Evolutionary conservation across 169 alveolate species (phyloP).

Genomic region (Amoebophrya sp.): DNA sequence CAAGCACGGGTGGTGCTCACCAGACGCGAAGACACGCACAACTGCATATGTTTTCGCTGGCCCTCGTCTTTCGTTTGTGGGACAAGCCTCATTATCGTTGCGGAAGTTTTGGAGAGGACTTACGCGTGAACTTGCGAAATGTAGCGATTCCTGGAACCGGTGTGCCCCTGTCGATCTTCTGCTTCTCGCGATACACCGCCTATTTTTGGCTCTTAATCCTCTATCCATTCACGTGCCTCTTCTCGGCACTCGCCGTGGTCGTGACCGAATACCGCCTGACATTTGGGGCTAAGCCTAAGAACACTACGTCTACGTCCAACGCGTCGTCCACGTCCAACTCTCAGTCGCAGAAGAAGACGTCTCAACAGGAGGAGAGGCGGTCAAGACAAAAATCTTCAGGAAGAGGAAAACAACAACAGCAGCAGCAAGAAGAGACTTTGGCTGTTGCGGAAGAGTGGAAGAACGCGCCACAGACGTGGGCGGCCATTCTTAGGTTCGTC

Average conservation of each 20-base stretch:
- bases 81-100: background rate
- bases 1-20: too few relatives aligned
- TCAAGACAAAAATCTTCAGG: background rate
- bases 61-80: background rate
- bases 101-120: constrained; percentile 6
- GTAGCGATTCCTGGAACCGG: background rate
- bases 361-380: background rate
- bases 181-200: background rate
- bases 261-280: background rate
- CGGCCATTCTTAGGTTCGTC: background rate
- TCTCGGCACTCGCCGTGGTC: background rate
- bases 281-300: too few relatives aligned
- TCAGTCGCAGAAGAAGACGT: too few relatives aligned
- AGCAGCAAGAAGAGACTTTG: too few relatives aligned
- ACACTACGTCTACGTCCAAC: too few relatives aligned
- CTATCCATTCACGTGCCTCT: background rate
- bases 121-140: background rate
- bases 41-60: background rate
- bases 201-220: background rate
- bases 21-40: background rate
- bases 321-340: too few relatives aligned
- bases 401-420: background rate
- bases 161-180: background rate
- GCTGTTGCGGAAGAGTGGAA: too few relatives aligned
- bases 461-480: background rate